Conservation (phyloP, 2,329 filamentous ascomycete species). For the Fusarium sacchari region DNA sequence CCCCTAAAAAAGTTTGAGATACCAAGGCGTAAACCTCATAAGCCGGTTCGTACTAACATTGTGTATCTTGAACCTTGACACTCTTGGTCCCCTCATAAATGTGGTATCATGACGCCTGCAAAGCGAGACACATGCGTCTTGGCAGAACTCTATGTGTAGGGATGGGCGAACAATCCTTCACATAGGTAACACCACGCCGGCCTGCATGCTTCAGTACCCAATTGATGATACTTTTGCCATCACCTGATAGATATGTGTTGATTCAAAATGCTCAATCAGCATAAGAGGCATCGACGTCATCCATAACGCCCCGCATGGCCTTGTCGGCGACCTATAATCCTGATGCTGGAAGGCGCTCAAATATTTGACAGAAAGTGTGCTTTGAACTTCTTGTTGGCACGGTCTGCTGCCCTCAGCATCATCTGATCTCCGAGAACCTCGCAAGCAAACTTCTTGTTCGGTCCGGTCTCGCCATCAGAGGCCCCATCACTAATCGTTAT, state of each 20-base stretch:
- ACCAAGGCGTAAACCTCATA: not conserved
- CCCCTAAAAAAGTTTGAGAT: not conserved
- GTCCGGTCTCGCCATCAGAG: constrained; percentile 23
- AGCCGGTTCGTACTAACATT: not conserved
- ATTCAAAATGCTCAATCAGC: not conserved
- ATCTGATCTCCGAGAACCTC: constrained; percentile 92
- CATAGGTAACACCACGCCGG: too few relatives aligned
- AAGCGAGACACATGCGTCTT: not conserved
- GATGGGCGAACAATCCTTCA: not conserved
- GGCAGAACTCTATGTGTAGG: not conserved
- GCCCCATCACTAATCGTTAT: constrained; percentile 59
- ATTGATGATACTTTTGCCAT: not conserved
- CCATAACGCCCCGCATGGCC: not conserved
- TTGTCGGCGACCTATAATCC: not conserved
- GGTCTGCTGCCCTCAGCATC: constrained; percentile 81
- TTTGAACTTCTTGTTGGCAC: constrained; percentile 93
- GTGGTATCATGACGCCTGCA: not conserved
- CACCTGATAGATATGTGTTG: not conserved
- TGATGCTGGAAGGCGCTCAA: constrained; percentile 54
- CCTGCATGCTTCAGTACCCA: not conserved
- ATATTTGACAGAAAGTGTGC: constrained; percentile 80
- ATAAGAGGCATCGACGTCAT: not conserved
- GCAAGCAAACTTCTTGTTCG: constrained; percentile 67
- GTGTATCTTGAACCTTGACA: not conserved
- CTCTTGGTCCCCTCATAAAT: too few relatives aligned